Evolutionary conservation across 805 yeast species (phyloP).

Genomic region (Komagataella mondaviorum): DNA sequence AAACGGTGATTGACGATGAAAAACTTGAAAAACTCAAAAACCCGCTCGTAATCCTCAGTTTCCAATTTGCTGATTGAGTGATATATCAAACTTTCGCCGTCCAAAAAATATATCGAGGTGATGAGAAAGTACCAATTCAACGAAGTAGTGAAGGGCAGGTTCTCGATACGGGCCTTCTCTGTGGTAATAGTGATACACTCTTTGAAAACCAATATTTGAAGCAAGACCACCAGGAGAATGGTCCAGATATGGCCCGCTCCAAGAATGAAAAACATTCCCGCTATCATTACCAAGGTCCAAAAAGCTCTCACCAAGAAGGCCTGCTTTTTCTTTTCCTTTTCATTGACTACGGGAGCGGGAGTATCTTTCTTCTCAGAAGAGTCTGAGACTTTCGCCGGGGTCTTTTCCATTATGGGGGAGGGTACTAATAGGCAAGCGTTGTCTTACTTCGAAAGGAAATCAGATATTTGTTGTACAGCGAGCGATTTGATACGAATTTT

Average conservation of each 20-base stretch:
- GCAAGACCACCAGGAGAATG: conserved; percentile 51
- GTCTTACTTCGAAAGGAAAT: neutral
- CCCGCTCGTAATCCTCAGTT: neutral
- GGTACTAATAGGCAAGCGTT: neutral
- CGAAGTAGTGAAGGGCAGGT: conserved; percentile 69
- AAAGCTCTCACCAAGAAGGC: conserved; percentile 78
- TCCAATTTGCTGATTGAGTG: conserved; percentile 20
- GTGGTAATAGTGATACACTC: conserved; percentile 83
- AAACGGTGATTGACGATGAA: conserved; percentile 59
- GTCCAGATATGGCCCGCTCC: conserved; percentile 81
- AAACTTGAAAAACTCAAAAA: neutral
- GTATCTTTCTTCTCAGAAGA: neutral
- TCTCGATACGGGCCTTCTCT: conserved; percentile 65
- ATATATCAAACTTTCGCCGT: conserved; percentile 73
- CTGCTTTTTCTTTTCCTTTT: conserved; percentile 56
- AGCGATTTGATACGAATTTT: neutral
- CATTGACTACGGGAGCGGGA: conserved; percentile 15
- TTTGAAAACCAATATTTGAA: conserved; percentile 76
- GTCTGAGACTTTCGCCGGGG: neutral
- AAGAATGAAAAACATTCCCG: conserved; percentile 51
- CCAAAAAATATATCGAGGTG: conserved; percentile 80
- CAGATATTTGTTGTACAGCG: neutral
- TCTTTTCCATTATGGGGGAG: neutral
- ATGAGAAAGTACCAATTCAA: conserved; percentile 86
- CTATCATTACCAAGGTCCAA: conserved; percentile 91